Evolutionary conservation across 345 rosid species (phyloP).

Genomic region (Hibiscus syriacus): DNA sequence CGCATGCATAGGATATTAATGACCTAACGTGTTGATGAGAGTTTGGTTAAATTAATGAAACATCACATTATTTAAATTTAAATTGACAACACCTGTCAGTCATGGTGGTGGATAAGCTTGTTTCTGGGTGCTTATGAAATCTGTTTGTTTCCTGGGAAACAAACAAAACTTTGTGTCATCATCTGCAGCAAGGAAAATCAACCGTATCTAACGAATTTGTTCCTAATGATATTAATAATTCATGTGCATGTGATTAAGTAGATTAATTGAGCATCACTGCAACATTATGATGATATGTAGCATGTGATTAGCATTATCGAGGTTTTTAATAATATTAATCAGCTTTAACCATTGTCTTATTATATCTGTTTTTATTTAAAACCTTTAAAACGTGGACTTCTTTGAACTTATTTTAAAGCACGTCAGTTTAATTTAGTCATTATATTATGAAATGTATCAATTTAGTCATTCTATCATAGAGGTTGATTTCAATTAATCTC

Average conservation of each 20-base stretch:
- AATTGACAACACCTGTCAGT: neutral
- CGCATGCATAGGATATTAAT: neutral
- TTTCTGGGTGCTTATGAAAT: conserved; percentile 7
- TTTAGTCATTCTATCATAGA: too few species aligned
- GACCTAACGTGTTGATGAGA: neutral
- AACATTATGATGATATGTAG: neutral
- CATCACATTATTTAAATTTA: conserved; percentile 14
- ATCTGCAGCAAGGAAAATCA: neutral
- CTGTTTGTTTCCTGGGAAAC: conserved; percentile 5
- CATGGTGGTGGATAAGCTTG: neutral
- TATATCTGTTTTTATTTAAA: too few species aligned
- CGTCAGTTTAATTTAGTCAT: too few species aligned
- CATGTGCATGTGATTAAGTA: neutral
- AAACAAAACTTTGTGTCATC: neutral
- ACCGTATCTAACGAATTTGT: too few species aligned
- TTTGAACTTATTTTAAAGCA: neutral
- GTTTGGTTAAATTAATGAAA: conserved; percentile 12
- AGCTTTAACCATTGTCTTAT: neutral
- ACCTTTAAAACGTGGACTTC: neutral
- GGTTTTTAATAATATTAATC: neutral
- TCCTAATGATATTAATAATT: neutral
- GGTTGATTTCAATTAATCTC: too few species aligned
- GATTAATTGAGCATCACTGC: neutral
- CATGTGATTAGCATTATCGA: neutral
- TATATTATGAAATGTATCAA: too few species aligned